phyloP scores from a whole-genome alignment of 2,329 filamentous ascomycete species.

The Fusarium zealandicum region DNA sequence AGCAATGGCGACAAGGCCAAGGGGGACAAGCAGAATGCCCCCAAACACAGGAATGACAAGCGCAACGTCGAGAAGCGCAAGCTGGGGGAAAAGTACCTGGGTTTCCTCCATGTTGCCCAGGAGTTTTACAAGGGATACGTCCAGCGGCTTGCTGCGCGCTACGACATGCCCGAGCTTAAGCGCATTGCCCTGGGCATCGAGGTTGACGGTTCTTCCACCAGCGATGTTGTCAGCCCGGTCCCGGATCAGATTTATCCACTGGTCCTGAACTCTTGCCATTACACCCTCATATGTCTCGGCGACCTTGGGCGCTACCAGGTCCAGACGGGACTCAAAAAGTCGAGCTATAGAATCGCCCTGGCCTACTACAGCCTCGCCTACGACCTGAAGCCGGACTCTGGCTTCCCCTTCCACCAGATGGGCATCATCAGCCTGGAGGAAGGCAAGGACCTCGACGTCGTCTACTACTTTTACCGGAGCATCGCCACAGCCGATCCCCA shows the following conservation, averaged over 20 bases:
- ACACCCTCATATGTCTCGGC: slow-evolving; percentile 84
- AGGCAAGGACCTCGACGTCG: slow-evolving; percentile 79
- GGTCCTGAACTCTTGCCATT: slow-evolving; percentile 78
- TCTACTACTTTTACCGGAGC: slow-evolving; percentile 90
- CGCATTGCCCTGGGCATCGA: slow-evolving; percentile 53
- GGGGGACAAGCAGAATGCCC: slow-evolving; percentile 34
- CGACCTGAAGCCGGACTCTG: slow-evolving; percentile 78
- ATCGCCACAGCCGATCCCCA: slow-evolving; percentile 78
- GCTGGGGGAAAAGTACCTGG: slow-evolving; percentile 79
- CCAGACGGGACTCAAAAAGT: slow-evolving; percentile 74
- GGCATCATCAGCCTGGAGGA: slow-evolving; percentile 84
- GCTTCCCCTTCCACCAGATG: slow-evolving; percentile 87
- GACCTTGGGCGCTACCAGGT: slow-evolving; percentile 88
- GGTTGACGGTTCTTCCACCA: slow-evolving; percentile 37
- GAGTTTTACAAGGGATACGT: slow-evolving; percentile 89
- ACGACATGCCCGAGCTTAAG: slow-evolving; percentile 60
- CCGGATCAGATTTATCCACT: slow-evolving; percentile 60
- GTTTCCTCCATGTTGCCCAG: slow-evolving; percentile 87
- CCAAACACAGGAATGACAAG: slow-evolving; percentile 37
- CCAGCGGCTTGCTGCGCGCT: slow-evolving; percentile 72
- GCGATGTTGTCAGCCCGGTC: slow-evolving; percentile 53
- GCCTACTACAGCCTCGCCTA: slow-evolving; percentile 86
- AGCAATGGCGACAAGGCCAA: slow-evolving; percentile 37
- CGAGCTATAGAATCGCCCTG: slow-evolving; percentile 80
- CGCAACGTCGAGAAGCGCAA: slow-evolving; percentile 71